phyloP scores from a whole-genome alignment of 306 rosid genomes.

The Vachellia collinsii region DNA sequence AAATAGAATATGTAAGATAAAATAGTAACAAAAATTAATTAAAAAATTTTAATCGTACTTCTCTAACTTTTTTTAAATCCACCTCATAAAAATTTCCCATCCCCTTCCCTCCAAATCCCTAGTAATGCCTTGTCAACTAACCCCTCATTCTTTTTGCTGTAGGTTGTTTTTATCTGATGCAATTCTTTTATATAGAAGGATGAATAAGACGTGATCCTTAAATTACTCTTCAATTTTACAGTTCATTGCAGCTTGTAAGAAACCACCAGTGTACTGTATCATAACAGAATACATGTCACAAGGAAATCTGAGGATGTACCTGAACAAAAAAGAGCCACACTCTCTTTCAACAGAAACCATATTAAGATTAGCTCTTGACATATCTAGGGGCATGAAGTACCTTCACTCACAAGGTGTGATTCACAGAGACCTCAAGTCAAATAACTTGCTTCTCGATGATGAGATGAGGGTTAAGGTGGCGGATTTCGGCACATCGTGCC shows the following conservation, averaged over 20 bases:
- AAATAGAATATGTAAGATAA: too few relatives aligned
- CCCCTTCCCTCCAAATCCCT: too few relatives aligned
- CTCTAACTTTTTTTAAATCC: too few relatives aligned
- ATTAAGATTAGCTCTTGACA: constrained; percentile 80
- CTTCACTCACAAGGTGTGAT: constrained; percentile 92
- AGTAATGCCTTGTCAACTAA: neutral
- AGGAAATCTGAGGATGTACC: constrained; percentile 90
- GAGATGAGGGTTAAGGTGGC: constrained; percentile 91
- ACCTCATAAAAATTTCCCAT: too few relatives aligned
- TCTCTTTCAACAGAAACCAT: constrained; percentile 81
- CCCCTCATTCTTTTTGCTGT: neutral
- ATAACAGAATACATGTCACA: constrained; percentile 95
- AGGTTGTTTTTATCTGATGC: constrained; percentile 4
- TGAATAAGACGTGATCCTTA: constrained; percentile 20
- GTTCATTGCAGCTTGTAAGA: constrained; percentile 90
- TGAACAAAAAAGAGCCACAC: constrained; percentile 89
- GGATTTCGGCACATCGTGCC: constrained; percentile 96
- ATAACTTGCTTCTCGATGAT: constrained; percentile 82
- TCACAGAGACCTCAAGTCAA: constrained; percentile 84
- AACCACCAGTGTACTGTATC: constrained; percentile 86
- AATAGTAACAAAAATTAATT: too few relatives aligned
- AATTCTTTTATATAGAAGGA: neutral
- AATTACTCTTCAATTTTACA: constrained; percentile 39
- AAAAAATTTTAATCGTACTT: too few relatives aligned
- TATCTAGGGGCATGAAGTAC: constrained; percentile 89